phyloP scores from a whole-genome alignment of 2,329 filamentous ascomycete genomes.

The Claviceps pazoutovae region DNA sequence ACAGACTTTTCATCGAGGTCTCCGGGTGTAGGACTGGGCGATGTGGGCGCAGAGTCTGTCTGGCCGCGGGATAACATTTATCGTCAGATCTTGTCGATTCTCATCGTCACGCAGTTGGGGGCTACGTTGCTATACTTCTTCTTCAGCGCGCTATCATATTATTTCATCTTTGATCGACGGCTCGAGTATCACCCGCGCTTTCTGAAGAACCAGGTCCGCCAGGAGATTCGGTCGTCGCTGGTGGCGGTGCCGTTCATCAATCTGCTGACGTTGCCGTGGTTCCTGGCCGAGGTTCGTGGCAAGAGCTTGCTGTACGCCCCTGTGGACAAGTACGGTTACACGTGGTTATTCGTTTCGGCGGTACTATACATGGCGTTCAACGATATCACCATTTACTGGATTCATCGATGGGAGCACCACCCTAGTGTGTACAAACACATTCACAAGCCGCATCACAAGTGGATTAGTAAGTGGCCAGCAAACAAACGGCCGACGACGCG shows the following conservation, averaged over 20 bases:
- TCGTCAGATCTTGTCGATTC: conserved; percentile 24
- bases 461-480: conserved; percentile 44
- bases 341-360: conserved; percentile 24
- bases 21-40: too few species aligned
- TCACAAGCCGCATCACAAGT: conserved; percentile 98
- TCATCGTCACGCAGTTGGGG: conserved; percentile 25
- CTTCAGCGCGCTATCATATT: conserved; percentile 56
- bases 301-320: conserved; percentile 27
- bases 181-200: conserved; percentile 33
- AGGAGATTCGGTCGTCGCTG: conserved; percentile 29
- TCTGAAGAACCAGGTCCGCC: conserved; percentile 31
- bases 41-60: conserved; percentile 10
- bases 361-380: conserved; percentile 20
- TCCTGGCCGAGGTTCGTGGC: conserved; percentile 33
- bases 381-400: conserved; percentile 62
- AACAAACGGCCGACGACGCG: not conserved
- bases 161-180: conserved; percentile 44
- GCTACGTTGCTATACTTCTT: conserved; percentile 42
- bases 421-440: conserved; percentile 65
- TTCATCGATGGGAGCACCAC: conserved; percentile 75
- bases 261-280: conserved; percentile 29
- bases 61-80: conserved; percentile 27
- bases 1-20: not conserved
- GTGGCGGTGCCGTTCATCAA: conserved; percentile 29
- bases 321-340: conserved; percentile 24